Evolutionary conservation across 352 stramenopile genomes (phyloP).

Genomic region (Phytophthora uliginosa): DNA sequence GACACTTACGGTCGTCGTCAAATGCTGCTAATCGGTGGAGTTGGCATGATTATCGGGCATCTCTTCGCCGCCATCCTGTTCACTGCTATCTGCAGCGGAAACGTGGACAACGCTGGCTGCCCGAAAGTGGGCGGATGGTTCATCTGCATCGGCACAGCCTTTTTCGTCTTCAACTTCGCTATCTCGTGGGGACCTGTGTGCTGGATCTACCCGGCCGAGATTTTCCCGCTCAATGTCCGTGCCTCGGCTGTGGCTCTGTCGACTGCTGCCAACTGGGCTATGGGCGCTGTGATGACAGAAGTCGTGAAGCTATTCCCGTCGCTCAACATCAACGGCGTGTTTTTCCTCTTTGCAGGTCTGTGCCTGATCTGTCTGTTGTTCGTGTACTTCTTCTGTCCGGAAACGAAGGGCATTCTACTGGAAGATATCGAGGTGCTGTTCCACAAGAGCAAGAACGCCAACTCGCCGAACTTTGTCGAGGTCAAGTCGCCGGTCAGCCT

Average conservation of each 20-base stretch:
- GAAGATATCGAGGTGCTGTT: constrained; percentile 58
- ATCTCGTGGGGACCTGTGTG: constrained; percentile 46
- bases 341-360: constrained; percentile 59
- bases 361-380: constrained; percentile 51
- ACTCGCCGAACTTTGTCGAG: constrained; percentile 41
- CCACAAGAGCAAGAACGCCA: constrained; percentile 34
- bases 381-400: constrained; percentile 56
- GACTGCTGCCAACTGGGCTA: constrained; percentile 50
- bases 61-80: constrained; percentile 47
- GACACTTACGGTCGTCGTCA: constrained; percentile 40
- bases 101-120: constrained; percentile 38
- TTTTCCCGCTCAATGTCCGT: constrained; percentile 60
- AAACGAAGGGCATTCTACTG: constrained; percentile 55
- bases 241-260: constrained; percentile 26
- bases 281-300: constrained; percentile 53
- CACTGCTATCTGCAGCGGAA: constrained; percentile 33
- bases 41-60: constrained; percentile 50
- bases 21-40: constrained; percentile 41
- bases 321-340: constrained; percentile 62
- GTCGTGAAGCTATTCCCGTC: constrained; percentile 34
- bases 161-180: constrained; percentile 53
- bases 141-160: constrained; percentile 41
- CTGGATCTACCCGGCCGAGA: constrained; percentile 68
- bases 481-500: constrained; percentile 29
- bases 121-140: constrained; percentile 46